Percentiles rank a stretch among this genome's conserved stretches.
Conservation (phyloP, 2,329 filamentous ascomycete genomes). For the Herpotrichia juniperi region DNA sequence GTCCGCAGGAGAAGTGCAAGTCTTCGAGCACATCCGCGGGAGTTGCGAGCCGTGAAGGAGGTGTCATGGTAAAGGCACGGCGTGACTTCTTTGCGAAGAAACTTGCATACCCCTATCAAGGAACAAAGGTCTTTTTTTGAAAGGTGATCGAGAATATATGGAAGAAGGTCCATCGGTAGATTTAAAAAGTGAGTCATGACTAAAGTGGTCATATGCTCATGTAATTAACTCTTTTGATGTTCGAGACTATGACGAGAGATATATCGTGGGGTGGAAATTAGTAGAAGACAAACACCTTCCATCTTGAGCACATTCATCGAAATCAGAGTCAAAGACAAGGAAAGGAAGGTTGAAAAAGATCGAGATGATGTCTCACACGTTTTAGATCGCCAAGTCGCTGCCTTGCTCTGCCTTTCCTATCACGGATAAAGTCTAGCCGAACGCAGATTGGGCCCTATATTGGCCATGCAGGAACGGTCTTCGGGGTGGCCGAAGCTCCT, state of each 20-base stretch:
- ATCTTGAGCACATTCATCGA: constrained; percentile 10
- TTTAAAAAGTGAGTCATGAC: constrained; percentile 24
- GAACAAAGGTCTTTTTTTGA: constrained; percentile 17
- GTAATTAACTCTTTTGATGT: neutral
- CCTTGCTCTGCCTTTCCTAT: constrained; percentile 10
- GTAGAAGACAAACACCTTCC: constrained; percentile 2
- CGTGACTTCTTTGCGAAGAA: constrained; percentile 16
- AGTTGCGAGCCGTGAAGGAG: constrained; percentile 23
- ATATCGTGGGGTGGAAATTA: constrained; percentile 3
- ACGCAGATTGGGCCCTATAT: constrained; percentile 21
- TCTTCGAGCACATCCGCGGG: constrained; percentile 22
- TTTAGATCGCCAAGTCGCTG: constrained; percentile 17
- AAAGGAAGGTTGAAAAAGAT: constrained; percentile 17
- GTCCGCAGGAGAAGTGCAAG: constrained; percentile 27
- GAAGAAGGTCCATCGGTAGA: constrained; percentile 20
- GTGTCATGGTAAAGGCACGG: constrained; percentile 27
- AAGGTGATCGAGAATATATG: constrained; percentile 21
- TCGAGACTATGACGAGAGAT: neutral
- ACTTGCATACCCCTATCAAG: constrained; percentile 19
- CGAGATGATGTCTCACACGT: constrained; percentile 16
- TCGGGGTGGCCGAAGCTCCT: constrained; percentile 4
- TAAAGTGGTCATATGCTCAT: neutral
- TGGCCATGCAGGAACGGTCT: constrained; percentile 12
- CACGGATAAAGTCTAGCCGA: constrained; percentile 2
- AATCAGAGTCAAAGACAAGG: constrained; percentile 6